Evolutionary conservation across 140 eudicot genomes (phyloP).

Genomic region (Erigeron philadelphicus): DNA sequence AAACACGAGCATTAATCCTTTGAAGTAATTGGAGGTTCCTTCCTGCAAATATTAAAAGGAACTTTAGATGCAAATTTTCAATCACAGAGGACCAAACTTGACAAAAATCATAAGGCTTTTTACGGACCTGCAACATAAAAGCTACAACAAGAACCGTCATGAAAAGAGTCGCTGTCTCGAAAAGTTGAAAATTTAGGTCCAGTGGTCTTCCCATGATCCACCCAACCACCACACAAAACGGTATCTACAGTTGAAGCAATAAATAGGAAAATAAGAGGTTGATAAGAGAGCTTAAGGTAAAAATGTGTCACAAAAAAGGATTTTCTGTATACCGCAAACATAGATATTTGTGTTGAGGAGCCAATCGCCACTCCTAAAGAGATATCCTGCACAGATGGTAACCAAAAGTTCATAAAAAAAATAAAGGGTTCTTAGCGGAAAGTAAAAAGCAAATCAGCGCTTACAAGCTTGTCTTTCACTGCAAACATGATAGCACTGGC

Average conservation of each 20-base stretch:
- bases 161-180: constrained; percentile 78
- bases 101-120: neutral
- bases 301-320: constrained; percentile 48
- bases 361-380: constrained; percentile 88
- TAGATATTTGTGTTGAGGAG: constrained; percentile 82
- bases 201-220: constrained; percentile 71
- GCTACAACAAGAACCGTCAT: constrained; percentile 79
- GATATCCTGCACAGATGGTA: constrained; percentile 31
- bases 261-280: neutral
- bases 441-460: constrained; percentile 22
- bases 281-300: neutral
- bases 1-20: constrained; percentile 76
- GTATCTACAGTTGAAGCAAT: constrained; percentile 4
- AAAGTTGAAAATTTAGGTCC: constrained; percentile 78
- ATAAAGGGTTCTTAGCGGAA: neutral
- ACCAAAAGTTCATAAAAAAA: neutral
- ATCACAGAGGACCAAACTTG: constrained; percentile 2
- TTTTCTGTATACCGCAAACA: constrained; percentile 82
- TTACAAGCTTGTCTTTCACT: constrained; percentile 71
- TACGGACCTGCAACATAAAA: constrained; percentile 73
- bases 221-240: constrained; percentile 33
- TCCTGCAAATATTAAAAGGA: constrained; percentile 43
- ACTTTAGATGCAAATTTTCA: constrained; percentile 16
- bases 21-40: constrained; percentile 78
- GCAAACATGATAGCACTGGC: constrained; percentile 90